These are phyloP conservation scores for Starmerella potacharoeniae DNA, from an alignment of 805 yeast genomes.

Conservation along the genomic window DNA sequence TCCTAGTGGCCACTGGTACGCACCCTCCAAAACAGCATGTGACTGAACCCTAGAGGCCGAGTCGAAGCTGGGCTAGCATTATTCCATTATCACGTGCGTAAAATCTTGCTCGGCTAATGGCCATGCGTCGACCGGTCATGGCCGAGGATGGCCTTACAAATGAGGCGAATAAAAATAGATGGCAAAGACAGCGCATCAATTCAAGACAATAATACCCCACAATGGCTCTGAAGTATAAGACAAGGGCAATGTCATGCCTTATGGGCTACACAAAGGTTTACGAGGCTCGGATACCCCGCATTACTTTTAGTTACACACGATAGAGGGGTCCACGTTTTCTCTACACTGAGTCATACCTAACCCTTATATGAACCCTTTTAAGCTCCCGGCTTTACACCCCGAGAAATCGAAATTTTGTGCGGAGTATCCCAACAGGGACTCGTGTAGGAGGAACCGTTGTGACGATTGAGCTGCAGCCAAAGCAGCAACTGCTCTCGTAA, in stretches of 20 bases:
- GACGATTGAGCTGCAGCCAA: background rate
- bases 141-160: background rate
- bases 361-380: background rate
- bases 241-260: background rate
- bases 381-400: background rate
- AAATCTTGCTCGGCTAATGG: background rate
- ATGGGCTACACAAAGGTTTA: background rate
- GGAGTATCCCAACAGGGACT: conserved; percentile 1
- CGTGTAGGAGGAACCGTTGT: background rate
- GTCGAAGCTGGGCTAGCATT: background rate
- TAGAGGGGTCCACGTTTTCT: background rate
- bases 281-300: background rate
- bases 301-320: background rate
- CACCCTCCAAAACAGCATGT: background rate
- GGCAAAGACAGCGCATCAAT: background rate
- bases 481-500: background rate
- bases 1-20: background rate
- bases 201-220: background rate
- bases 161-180: background rate
- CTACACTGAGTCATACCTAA: background rate
- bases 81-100: background rate
- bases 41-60: background rate
- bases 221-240: too few species aligned
- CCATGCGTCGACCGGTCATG: background rate
- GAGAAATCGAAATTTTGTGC: background rate